Evolutionary conservation across 257 asterid genomes (phyloP).

Genomic region (Solanum pennellii): DNA sequence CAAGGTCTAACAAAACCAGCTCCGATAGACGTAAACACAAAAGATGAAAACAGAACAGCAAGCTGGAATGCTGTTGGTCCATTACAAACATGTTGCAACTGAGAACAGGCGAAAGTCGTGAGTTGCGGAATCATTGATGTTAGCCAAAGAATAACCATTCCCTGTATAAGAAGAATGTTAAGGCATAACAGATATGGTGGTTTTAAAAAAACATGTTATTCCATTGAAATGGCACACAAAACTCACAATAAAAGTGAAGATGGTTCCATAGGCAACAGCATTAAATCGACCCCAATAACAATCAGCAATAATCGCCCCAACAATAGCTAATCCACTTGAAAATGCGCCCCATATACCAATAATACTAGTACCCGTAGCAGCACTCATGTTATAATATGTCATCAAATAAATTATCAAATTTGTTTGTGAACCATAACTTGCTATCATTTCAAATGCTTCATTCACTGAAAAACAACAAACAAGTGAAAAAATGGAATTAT

Average conservation of each 20-base stretch:
- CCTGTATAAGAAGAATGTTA: too few relatives aligned
- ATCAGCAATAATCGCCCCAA: constrained; percentile 4
- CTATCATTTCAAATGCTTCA: constrained; percentile 10
- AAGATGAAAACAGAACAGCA: not conserved
- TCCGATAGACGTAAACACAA: not conserved
- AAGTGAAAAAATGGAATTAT: too few relatives aligned
- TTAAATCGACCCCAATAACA: constrained; percentile 5
- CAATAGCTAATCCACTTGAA: constrained; percentile 1
- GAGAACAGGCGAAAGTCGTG: not conserved
- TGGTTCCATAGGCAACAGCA: not conserved
- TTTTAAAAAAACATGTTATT: too few relatives aligned
- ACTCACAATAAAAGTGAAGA: constrained; percentile 4
- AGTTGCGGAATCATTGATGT: too few relatives aligned
- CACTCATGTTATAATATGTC: not conserved
- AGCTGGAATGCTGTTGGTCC: not conserved
- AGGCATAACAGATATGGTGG: too few relatives aligned
- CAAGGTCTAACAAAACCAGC: constrained; percentile 14
- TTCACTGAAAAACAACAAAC: not conserved
- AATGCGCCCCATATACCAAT: constrained; percentile 4
- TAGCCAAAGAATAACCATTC: too few relatives aligned
- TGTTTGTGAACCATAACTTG: constrained; percentile 2
- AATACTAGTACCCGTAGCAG: not conserved
- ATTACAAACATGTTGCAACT: not conserved
- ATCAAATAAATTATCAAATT: constrained; percentile 12
- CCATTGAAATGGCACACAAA: too few relatives aligned